Conservation (phyloP, 2,329 filamentous ascomycete genomes). For the Dendryphion nanum region DNA sequence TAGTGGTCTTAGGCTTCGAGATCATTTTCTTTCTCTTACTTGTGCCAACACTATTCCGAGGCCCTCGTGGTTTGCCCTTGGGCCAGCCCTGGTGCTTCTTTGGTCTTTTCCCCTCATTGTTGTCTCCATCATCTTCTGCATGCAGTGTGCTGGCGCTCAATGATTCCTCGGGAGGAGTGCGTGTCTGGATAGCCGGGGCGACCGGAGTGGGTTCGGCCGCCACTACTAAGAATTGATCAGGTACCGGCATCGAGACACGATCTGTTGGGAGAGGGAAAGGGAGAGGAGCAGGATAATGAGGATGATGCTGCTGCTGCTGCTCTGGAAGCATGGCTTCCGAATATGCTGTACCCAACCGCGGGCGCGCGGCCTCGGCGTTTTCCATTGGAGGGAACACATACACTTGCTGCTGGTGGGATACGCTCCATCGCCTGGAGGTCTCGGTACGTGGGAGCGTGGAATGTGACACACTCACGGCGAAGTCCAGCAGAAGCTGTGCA, state of each 20-base stretch:
- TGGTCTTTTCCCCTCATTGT: slow-evolving; percentile 26
- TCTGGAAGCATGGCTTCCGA: too few species aligned
- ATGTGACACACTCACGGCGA: slow-evolving; percentile 17
- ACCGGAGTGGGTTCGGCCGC: too few species aligned
- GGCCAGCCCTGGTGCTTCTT: slow-evolving; percentile 44
- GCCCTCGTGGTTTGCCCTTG: slow-evolving; percentile 46
- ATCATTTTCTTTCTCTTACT: slow-evolving; percentile 42
- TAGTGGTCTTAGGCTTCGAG: slow-evolving; percentile 29
- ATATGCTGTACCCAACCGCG: too few species aligned
- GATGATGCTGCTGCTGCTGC: too few species aligned
- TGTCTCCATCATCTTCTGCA: slow-evolving; percentile 2
- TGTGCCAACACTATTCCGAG: slow-evolving; percentile 33
- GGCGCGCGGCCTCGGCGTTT: too few species aligned
- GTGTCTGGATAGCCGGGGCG: slow-evolving; percentile 32
- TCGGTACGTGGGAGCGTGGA: too few species aligned
- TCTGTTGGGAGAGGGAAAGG: too few species aligned
- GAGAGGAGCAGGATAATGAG: too few species aligned
- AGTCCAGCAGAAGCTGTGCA: slow-evolving; percentile 47
- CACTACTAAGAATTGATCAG: too few species aligned
- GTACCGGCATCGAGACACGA: too few species aligned
- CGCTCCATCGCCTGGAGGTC: slow-evolving; percentile 27
- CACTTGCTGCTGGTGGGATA: too few species aligned
- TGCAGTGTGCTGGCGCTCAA: slow-evolving; percentile 10
- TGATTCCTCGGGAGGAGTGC: slow-evolving; percentile 41
- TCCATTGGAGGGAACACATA: too few species aligned